A percentile compares a stretch with the other conserved stretches of the same genome.
These are phyloP conservation scores for Globisporangium lucens DNA, from an alignment of 352 stramenopile genomes.

Conservation along the genomic window DNA sequence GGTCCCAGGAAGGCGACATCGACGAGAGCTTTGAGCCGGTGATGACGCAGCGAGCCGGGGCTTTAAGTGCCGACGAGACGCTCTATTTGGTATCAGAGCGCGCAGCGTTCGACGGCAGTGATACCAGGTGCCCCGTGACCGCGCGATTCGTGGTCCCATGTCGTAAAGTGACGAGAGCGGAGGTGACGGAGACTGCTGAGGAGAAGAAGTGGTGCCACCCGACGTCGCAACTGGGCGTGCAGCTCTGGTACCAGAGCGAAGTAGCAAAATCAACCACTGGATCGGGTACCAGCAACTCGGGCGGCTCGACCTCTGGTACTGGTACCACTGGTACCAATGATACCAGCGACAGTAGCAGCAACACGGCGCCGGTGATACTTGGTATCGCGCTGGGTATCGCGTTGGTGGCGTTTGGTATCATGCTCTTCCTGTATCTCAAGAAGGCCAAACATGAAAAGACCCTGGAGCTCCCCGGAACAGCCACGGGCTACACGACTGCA, in stretches of 20 bases:
- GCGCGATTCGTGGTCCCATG: conserved; percentile 35
- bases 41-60: conserved; percentile 19
- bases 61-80: conserved; percentile 2
- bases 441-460: conserved; percentile 24
- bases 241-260: conserved; percentile 25
- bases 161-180: conserved; percentile 7
- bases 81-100: conserved; percentile 30
- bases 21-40: conserved; percentile 33
- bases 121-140: conserved; percentile 23
- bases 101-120: conserved; percentile 6
- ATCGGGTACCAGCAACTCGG: conserved; percentile 1
- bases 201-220: conserved; percentile 36
- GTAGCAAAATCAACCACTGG: not conserved
- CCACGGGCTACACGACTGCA: not conserved
- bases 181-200: conserved; percentile 13
- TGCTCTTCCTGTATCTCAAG: conserved; percentile 22
- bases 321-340: too few relatives aligned
- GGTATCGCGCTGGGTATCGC: conserved; percentile 22
- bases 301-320: not conserved
- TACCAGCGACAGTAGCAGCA: conserved; percentile 3
- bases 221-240: conserved; percentile 23
- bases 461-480: conserved; percentile 23
- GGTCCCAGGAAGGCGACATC: conserved; percentile 31
- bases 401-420: conserved; percentile 18
- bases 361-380: conserved; percentile 24